Percentiles rank a stretch among this genome's conserved stretches.
Conservation (phyloP, 192 early-diverging fungal species). For the Backusella liffmaniae region DNA sequence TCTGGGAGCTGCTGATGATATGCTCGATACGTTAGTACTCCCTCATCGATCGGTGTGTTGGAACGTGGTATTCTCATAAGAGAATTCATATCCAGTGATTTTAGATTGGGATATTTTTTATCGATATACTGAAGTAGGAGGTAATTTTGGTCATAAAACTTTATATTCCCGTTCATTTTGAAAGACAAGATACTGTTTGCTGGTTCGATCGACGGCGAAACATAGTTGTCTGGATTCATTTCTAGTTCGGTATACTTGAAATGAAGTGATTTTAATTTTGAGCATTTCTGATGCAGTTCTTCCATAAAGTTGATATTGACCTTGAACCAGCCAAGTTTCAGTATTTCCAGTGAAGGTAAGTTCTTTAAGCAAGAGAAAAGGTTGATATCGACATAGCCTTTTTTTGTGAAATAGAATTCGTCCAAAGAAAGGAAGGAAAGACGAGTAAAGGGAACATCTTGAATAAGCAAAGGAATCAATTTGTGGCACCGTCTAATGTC, state of each 20-base stretch:
- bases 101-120: not conserved
- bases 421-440: not conserved
- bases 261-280: not conserved
- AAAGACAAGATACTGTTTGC: not conserved
- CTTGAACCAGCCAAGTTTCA: conserved; percentile 5
- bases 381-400: not conserved
- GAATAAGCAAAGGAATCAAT: not conserved
- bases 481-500: conserved; percentile 3
- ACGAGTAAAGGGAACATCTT: not conserved
- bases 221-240: not conserved
- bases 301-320: conserved; percentile 2
- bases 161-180: not conserved
- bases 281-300: not conserved
- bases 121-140: not conserved
- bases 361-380: not conserved
- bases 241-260: not conserved
- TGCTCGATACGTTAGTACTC: not conserved
- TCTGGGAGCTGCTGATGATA: not conserved
- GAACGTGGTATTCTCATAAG: conserved; percentile 1
- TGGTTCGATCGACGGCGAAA: not conserved
- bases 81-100: not conserved
- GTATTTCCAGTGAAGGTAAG: not conserved
- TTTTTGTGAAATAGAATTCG: not conserved
- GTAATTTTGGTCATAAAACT: not conserved
- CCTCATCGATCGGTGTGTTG: not conserved